Evolutionary conservation across 2,329 filamentous ascomycete species (phyloP).

Genomic region (Colletotrichum gloeosporioides): DNA sequence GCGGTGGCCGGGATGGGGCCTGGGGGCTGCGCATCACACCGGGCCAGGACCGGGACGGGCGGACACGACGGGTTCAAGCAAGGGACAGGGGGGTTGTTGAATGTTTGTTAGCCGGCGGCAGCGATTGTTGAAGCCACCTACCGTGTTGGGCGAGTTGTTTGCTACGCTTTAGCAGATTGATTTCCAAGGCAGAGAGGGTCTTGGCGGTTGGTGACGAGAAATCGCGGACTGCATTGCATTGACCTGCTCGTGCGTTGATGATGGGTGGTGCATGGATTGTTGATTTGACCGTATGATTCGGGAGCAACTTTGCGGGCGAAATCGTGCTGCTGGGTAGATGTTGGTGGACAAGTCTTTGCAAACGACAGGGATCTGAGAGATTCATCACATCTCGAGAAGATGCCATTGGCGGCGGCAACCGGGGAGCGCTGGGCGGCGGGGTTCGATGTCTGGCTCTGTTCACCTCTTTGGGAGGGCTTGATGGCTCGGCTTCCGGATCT

Average conservation of each 20-base stretch:
- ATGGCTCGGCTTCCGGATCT: slow-evolving; percentile 2
- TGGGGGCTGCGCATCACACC: not conserved
- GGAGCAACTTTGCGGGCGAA: not conserved
- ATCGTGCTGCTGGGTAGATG: not conserved
- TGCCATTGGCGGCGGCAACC: slow-evolving; percentile 2
- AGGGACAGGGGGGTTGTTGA: not conserved
- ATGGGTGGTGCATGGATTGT: not conserved
- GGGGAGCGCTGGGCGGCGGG: slow-evolving; percentile 4
- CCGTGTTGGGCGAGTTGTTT: not conserved
- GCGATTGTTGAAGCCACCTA: not conserved
- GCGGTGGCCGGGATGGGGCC: not conserved
- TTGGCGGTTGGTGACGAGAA: slow-evolving; percentile 18
- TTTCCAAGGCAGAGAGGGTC: not conserved
- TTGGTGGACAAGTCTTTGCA: not conserved
- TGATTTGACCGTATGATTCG: not conserved
- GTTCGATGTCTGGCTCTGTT: not conserved
- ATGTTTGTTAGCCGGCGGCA: not conserved
- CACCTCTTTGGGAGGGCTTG: slow-evolving; percentile 4
- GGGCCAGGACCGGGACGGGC: slow-evolving; percentile 1
- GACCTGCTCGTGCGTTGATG: not conserved
- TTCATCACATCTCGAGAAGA: slow-evolving; percentile 6
- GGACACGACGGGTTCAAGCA: not conserved
- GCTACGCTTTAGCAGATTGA: not conserved
- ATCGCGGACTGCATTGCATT: slow-evolving; percentile 4
- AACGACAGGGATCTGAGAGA: not conserved